Base-by-base conservation (phyloP, 805 yeast genomes). In the Teunomyces pallodes region DNA sequence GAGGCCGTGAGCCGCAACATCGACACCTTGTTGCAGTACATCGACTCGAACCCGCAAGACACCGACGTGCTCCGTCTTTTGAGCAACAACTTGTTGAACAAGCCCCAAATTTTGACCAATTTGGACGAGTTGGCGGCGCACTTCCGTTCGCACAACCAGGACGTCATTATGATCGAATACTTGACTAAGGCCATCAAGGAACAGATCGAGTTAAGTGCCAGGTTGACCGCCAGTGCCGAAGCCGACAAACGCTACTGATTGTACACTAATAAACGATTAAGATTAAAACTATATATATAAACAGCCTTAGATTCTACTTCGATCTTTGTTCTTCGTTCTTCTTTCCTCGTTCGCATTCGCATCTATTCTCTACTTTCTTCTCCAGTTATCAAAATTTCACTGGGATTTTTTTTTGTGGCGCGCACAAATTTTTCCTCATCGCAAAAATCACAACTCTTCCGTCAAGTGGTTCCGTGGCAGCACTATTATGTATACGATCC, bases 161-260 rank as follows among this genome's bases (percentile, higher is more conserved):
- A 90, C 59, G 83, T 89, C 38, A 75, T 87, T 52, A 81, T 89
- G 82, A 79, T 90, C 53, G 92, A 87, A 63, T 87, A 85, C 63
- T 77, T 90, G 67, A 85, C 96, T 48, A 82, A 85, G 56, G 87
- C 94, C 47, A 83, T 90, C 58, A 87, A 86, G 72, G 86, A 90
- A 54, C 96, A 90, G 72, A 77, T 88, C 54, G 91, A 86, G 64
- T 75, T 86, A 61, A 82, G 90, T 59, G 83, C 90, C 42, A 82
- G 87, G 65, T 77, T 88, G 59, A 83, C 57, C 31, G 57, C 57
- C 32, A 50, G 51, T 30, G 44, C 56, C 17, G 57, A 54, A 40
- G 56, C 54, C 43, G 57, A 52, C 45, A 52, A 54, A 50, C 49
- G 46, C 50, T 46, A 48, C 42, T 39, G 38, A 32, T 30, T 43